Evolutionary conservation across 2,329 filamentous ascomycete genomes (phyloP), one percentile per base, ranked within the genome.

Genomic region (Xylaria multiplex): DNA sequence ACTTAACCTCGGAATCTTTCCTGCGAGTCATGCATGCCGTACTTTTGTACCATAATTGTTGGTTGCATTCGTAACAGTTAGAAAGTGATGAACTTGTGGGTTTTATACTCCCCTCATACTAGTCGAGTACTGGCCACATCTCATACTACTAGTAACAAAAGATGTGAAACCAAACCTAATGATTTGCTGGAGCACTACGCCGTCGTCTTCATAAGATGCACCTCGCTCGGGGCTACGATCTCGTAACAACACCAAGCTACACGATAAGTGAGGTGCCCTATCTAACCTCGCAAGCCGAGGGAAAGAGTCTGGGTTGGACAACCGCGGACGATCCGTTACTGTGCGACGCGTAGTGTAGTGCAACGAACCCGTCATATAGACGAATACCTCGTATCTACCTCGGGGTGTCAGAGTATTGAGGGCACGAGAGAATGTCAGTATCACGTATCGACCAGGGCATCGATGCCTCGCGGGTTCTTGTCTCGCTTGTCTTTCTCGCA

Each of bases 21-120:
- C 22, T 27, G 24, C 37, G 27, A 52, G 37, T 60, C 56, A 59
- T 37, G 56, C 49, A 8, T 35, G n/a, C 27, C 24, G 14, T 35
- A 30, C 27, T 13, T 16, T 7, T 7, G 30, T 16, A 52, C 27
- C 14, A 8, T 19, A 14, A 11, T 13, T 14, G 13, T 14, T 27
- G 27, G 27, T 27, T 27, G 5, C 27, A 27, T 27, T 27, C 27
- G 27, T 27, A 27, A 27, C 27, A 27, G 27, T 5, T 27, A 5
- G 3, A 27, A 27, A 5, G 27, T 27, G 27, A 27, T 27, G 27
- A 27, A 27, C 27, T 27, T 27, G 27, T 27, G 27, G 27, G 5
- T 5, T 27, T 5, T 5, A 5, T 27, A 27, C 5, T 27, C 27
- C 27, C 27, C 27, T 27, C 27, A 27, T 27, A 27, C 27, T 27